Evolutionary conservation across 2,329 filamentous ascomycete species (phyloP).

Genomic region (Aphanocladium album): DNA sequence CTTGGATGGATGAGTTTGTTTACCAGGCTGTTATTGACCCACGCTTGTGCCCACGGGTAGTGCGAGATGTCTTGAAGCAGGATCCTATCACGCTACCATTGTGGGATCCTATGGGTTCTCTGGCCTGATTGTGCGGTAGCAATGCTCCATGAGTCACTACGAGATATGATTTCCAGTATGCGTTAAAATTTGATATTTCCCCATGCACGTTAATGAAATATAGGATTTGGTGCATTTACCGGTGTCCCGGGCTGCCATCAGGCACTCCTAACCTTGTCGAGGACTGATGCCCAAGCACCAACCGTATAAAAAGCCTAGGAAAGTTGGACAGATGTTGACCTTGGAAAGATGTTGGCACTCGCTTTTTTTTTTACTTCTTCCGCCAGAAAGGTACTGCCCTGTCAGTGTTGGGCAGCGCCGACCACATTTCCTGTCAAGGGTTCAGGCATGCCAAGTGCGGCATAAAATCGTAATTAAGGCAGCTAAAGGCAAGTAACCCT

Average conservation of each 20-base stretch:
- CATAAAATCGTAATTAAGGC: background rate
- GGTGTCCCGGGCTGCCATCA: too few relatives aligned
- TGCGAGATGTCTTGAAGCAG: conserved; percentile 65
- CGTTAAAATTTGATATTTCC: background rate
- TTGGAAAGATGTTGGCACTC: too few relatives aligned
- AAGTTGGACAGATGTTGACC: too few relatives aligned
- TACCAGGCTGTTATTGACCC: conserved; percentile 85
- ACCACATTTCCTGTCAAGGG: background rate
- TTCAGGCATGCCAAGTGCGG: background rate
- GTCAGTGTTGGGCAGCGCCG: background rate
- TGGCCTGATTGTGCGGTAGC: conserved; percentile 45
- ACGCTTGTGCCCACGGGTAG: conserved; percentile 57
- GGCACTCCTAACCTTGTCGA: too few relatives aligned
- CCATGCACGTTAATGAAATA: background rate
- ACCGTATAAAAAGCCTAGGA: too few relatives aligned
- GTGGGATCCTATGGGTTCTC: conserved; percentile 76
- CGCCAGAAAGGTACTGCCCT: background rate
- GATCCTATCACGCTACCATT: conserved; percentile 66
- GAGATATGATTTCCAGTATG: background rate
- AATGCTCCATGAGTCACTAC: background rate
- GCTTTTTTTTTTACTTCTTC: background rate
- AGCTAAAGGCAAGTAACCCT: background rate
- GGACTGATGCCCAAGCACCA: too few relatives aligned
- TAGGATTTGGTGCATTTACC: background rate
- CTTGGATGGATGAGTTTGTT: conserved; percentile 74